phyloP scores from a whole-genome alignment of 345 rosid species.

The Pistacia atlantica region DNA sequence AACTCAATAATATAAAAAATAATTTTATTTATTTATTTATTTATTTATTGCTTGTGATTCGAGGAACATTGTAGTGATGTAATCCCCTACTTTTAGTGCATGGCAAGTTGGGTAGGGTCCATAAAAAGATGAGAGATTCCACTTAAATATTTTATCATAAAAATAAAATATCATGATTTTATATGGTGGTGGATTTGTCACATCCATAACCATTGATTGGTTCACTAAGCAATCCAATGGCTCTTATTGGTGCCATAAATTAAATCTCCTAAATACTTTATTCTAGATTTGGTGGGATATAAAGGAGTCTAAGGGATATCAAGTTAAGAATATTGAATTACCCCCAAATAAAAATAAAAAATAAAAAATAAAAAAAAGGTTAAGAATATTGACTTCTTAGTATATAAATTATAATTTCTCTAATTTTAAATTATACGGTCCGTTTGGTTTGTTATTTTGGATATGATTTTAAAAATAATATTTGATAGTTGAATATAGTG shows the following conservation, averaged over 20 bases:
- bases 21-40: not conserved
- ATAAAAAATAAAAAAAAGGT: too few relatives aligned
- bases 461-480: too few relatives aligned
- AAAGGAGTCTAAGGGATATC: too few relatives aligned
- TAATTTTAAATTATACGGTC: too few relatives aligned
- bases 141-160: not conserved
- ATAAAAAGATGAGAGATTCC: not conserved
- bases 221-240: not conserved
- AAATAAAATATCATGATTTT: not conserved
- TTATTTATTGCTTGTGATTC: not conserved
- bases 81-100: constrained; percentile 7
- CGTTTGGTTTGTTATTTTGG: too few relatives aligned
- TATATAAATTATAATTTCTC: too few relatives aligned
- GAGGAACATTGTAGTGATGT: constrained; percentile 2
- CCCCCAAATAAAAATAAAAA: too few relatives aligned
- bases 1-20: not conserved
- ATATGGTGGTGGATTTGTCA: not conserved
- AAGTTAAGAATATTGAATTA: too few relatives aligned
- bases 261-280: not conserved
- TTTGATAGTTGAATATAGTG: too few relatives aligned
- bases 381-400: not conserved
- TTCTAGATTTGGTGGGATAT: not conserved
- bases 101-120: constrained; percentile 1
- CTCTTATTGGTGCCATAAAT: not conserved
- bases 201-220: not conserved